Evolutionary conservation across 768 basidiomycete genomes (phyloP), one percentile per base, ranked within the genome.

Genomic region (Pleurotus cornucopiae): DNA sequence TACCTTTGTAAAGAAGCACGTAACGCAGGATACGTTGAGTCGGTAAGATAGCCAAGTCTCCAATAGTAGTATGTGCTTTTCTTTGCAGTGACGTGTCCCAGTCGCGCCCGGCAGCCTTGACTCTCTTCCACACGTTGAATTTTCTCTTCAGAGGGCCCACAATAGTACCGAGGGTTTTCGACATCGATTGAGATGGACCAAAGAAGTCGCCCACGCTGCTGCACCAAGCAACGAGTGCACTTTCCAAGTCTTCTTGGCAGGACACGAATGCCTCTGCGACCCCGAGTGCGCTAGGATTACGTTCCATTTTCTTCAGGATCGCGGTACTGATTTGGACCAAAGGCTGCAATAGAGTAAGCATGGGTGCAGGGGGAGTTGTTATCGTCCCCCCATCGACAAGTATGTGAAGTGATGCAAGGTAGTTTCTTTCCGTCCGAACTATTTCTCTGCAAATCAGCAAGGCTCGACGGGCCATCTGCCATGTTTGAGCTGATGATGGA

Each of bases 1-100:
- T 57, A 83, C 85, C 85, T 74, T 72, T 78, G 58, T 81, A 86
- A 43, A 85, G 69, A 39, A 86, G 63, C 2, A 80, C 81, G 64
- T 86, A 86, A 58, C 85, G 73, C 68, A 79, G 79, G n/a, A 85
- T 75, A 16, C 86, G 73, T 63, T 88, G 84, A 12, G 79, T 77
- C 14, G 85, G 85, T 60, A 81, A 71, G 53, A 88, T 85, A 2
- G 84, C 83, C 25, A 88, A 64, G 56, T 87, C 86, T 51, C 83
- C 71, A 20, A 84, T 73, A 26, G 59, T 46, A 57, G 68, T 57
- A 62, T 64, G 37, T 56, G 44, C 7, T 30, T 43, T 39, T 30
- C 46, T 20, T 48, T 57, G 59, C 7, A 26, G 23, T 20, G 37
- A 44, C 26, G 55, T 49, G 12, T 21, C 41, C 41, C 53, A 37